Base-by-base conservation (phyloP, 331 rosid genomes). In the Ulmus americana region DNA sequence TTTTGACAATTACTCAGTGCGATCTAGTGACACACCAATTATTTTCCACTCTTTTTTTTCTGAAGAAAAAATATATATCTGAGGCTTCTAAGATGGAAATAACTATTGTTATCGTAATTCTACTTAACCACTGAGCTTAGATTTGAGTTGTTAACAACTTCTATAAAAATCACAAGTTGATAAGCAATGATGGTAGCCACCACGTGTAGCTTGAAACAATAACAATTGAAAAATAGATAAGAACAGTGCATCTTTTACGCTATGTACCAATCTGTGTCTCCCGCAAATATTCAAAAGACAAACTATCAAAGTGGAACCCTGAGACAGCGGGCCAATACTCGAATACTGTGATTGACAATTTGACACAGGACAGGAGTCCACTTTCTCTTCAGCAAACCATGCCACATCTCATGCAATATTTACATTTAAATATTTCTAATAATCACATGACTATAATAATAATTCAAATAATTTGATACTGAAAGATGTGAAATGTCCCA, bases 281-380 rank as follows among this genome's bases (percentile, higher is more conserved):
- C 40, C 20, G 11, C 15, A 39, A 16, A 14, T 10, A 47, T 39
- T 65, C 14, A 52, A 46, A 65, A 13, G 12, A 12, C 8, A 18
- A n/a, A n/a, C n/a, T n/a, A n/a, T n/a, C n/a, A n/a, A 1, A 20
- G 22, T 20, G 44, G 39, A 20, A 62, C 45, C 57, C 71, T 0
- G 18, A 35, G 48, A 6, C 69, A 46, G 68, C 59, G 28, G 64
- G 52, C 47, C 46, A 39, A 5, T 63, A 38, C 43, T 45, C 14
- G 41, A 64, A 39, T 42, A 0, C 18, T 11, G 55, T 22, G 60
- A 64, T 39, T 41, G 70, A n/a, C n/a, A n/a, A n/a, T n/a, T n/a
- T n/a, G n/a, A 68, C 67, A 7, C 8, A 5, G 28, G 65, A 68
- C 67, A n/a, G 6, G 8, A 42, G 55, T 62, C 70, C 64, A 53